Evolutionary conservation across 768 basidiomycete genomes (phyloP).

Genomic region (Tricholoma hemisulphureum): DNA sequence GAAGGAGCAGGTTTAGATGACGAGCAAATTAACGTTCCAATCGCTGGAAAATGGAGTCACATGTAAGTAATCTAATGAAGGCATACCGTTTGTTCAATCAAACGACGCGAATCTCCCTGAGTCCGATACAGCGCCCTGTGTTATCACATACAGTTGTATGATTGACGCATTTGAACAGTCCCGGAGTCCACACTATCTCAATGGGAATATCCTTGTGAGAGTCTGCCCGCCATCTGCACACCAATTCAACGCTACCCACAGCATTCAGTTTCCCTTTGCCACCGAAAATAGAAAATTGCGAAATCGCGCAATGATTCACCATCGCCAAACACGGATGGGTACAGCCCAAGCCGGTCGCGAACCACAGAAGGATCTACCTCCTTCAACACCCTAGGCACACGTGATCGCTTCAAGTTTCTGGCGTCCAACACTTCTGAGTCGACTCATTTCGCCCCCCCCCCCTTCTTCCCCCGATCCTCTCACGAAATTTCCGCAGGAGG

Average conservation of each 20-base stretch:
- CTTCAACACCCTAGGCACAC: slow-evolving; percentile 37
- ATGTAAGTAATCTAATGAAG: not conserved
- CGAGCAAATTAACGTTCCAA: not conserved
- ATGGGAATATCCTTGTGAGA: slow-evolving; percentile 56
- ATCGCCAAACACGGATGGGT: slow-evolving; percentile 57
- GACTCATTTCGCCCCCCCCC: no score
- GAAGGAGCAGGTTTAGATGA: not conserved
- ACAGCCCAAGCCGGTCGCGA: slow-evolving; percentile 48
- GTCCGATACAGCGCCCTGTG: slow-evolving; percentile 45
- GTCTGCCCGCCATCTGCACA: slow-evolving; percentile 56
- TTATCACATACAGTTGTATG: slow-evolving; percentile 44
- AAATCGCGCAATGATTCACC: slow-evolving; percentile 18
- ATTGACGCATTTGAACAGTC: slow-evolving; percentile 40
- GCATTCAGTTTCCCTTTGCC: not conserved
- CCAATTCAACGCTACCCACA: slow-evolving; percentile 43
- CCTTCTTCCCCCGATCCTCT: not conserved
- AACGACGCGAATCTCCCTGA: slow-evolving; percentile 38
- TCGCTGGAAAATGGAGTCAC: not conserved
- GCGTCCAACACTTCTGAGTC: not conserved
- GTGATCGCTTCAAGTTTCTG: not conserved
- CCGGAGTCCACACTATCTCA: slow-evolving; percentile 41
- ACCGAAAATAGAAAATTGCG: not conserved
- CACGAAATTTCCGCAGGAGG: not conserved
- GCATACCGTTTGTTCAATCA: slow-evolving; percentile 25
- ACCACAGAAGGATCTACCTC: slow-evolving; percentile 58